Conservation (phyloP, 2,329 filamentous ascomycete species). For the Neonectria sp. region DNA sequence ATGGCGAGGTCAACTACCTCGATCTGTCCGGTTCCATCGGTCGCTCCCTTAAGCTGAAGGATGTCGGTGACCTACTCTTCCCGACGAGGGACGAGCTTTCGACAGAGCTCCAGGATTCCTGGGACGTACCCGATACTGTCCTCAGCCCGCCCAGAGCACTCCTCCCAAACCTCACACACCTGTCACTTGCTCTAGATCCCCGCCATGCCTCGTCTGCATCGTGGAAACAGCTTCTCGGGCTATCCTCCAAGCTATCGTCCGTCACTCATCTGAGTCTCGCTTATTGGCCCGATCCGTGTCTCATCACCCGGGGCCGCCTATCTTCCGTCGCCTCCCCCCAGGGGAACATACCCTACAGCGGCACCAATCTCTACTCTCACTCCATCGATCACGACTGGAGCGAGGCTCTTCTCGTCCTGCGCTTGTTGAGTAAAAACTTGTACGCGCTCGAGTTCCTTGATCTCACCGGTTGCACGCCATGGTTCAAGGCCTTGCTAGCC, state of each 20-base stretch:
- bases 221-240: conserved; percentile 71
- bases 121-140: conserved; percentile 61
- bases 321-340: conserved; percentile 62
- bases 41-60: conserved; percentile 65
- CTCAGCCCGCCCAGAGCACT: conserved; percentile 55
- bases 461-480: conserved; percentile 71
- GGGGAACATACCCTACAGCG: conserved; percentile 66
- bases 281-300: conserved; percentile 72
- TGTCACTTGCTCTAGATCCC: conserved; percentile 69
- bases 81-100: conserved; percentile 48
- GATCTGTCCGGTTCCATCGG: conserved; percentile 70
- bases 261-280: conserved; percentile 74
- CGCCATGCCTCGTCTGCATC: conserved; percentile 56
- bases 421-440: conserved; percentile 66
- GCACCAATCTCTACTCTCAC: conserved; percentile 71
- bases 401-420: conserved; percentile 70
- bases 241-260: conserved; percentile 67
- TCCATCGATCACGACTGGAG: conserved; percentile 71
- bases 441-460: conserved; percentile 75
- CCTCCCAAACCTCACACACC: conserved; percentile 71
- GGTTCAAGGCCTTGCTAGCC: conserved; percentile 65
- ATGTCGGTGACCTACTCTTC: conserved; percentile 67
- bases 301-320: conserved; percentile 69
- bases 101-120: conserved; percentile 63
- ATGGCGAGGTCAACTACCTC: conserved; percentile 62